Base-by-base conservation (phyloP, 2,329 filamentous ascomycete genomes). In the Trichoderma gracile region DNA sequence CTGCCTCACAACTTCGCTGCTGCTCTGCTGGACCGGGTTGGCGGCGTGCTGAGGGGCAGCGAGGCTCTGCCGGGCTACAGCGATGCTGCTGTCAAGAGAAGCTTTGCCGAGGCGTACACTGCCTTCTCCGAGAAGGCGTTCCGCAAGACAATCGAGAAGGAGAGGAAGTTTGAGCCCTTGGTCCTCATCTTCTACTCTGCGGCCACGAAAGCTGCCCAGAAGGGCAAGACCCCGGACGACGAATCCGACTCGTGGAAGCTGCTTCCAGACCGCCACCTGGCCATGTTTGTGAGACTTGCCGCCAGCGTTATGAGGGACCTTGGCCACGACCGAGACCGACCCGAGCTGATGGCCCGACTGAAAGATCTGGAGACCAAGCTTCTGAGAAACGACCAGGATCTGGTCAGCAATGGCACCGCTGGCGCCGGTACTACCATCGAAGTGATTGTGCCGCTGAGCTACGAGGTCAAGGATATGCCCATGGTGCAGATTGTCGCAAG, bases 391-490 rank as follows among this genome's bases (percentile, higher is more conserved):
- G 94, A 98, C 72, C 92, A 97, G 76, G 93, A 98, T 74, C 82
- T 99, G 58, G 75, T 76, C 27, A 73, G 72, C 19, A 71, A 69
- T 30, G 74, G 74, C 40, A 68, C 73, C 30, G 75, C 76, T 61
- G 72, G 73, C 14, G 71, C 72, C 23, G 77, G 77, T 33, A 76
- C 73, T 21, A 90, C 89, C 9, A 84, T 95, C 68, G 94, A 97
- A 75, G 90, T 94, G 23, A 84, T 91, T 64, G 86, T 93, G 3
- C 93, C 94, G 12, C 80, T 96, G 65, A 95, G 88, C 73, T 92
- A 97, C 76, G 92, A 97, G 76, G 89, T 98, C 73, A 97, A 95
- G 77, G 95, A 99, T 74, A 99, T 99, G 95, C 89, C 89, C 43
- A 85, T 97, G 78, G 95, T 97, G 30, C 89, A 95, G 74, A 86